Evolutionary conservation across 2,329 filamentous ascomycete genomes (phyloP), one percentile per base, ranked within the genome.

Genomic region (Zymoseptoria pseudotritici): DNA sequence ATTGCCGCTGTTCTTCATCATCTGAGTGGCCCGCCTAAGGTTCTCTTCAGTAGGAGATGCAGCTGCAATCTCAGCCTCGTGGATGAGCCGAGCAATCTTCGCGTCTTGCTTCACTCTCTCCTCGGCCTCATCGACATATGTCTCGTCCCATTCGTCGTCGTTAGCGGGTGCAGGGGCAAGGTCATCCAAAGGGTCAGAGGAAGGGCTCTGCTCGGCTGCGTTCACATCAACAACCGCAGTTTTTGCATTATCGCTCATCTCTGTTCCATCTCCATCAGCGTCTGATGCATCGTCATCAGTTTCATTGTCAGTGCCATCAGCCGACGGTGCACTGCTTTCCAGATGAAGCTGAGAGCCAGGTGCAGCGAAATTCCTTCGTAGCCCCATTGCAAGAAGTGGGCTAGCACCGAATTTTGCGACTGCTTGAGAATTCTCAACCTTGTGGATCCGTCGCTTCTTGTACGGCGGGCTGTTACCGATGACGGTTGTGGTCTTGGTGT

Each of bases 401-500:
- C 68, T 72, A 21, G 63, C 67, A n/a, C 71, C 77, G 65, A 80
- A 81, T 67, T 79, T 75, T 20, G 79, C 77, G 63, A 80, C 80
- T 52, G 68, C 65, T 29, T 71, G 71, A 1, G 71, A 69, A 29
- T 67, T 67, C 53, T 73, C 74, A 9, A 76, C 75, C 10, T 72
- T 73, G 53, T 78, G 74, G 19, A 78, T 76, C 50, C 75, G 73
- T 53, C 75, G 74, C 58, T 72, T 75, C 63, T 83, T 83, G 3
- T 78, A 69, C 55, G 82, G 78, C 46, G 70, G 67, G 59, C 63
- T 67, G 55, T 79, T 82, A 1, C 87, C 87, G 65, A 91, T 80
- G 19, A 71, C 64, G 31, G 85, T 80, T 20, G 85, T 86, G 0
- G 83, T 87, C 0, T 86, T 90, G 53, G 80, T 82, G 62, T 86